Evolutionary conservation across 2,329 filamentous ascomycete species (phyloP).

Genomic region (Trichoderma semiorbis): DNA sequence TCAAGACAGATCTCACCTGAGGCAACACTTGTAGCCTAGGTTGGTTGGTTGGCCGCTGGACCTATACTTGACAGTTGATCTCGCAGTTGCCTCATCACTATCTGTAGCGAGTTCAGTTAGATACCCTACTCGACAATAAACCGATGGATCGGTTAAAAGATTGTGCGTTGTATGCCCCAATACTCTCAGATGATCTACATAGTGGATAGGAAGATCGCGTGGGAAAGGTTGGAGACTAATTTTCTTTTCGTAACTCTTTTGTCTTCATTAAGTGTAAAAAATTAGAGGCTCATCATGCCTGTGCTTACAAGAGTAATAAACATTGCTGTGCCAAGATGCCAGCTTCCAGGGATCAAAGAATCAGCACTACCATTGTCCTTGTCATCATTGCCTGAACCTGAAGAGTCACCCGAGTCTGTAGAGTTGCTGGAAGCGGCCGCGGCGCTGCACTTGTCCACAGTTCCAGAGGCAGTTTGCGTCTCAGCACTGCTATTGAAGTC

Average conservation of each 20-base stretch:
- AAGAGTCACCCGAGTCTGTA: not conserved
- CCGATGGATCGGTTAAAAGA: not conserved
- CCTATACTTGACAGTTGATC: not conserved
- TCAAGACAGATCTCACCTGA: not conserved
- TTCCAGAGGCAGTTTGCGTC: not conserved
- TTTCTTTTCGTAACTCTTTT: not conserved
- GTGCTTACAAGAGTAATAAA: not conserved
- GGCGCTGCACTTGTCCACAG: not conserved
- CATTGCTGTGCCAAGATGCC: not conserved
- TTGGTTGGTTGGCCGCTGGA: too few species aligned
- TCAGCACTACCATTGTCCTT: not conserved
- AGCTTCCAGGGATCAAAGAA: not conserved
- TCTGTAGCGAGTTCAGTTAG: not conserved
- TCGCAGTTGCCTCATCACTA: not conserved
- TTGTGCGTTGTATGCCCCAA: not conserved
- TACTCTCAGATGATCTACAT: not conserved
- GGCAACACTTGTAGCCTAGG: not conserved
- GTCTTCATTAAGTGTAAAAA: not conserved
- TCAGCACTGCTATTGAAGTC: slow-evolving; percentile 57
- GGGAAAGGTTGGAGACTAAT: not conserved
- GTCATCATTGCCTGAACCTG: not conserved
- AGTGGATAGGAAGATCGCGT: not conserved
- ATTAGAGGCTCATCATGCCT: not conserved
- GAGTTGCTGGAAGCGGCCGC: not conserved
- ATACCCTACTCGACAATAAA: not conserved